Percentiles rank a stretch among this genome's conserved stretches.
Conservation (phyloP, 208 protist genomes). For the Strigomonas culicis region DNA sequence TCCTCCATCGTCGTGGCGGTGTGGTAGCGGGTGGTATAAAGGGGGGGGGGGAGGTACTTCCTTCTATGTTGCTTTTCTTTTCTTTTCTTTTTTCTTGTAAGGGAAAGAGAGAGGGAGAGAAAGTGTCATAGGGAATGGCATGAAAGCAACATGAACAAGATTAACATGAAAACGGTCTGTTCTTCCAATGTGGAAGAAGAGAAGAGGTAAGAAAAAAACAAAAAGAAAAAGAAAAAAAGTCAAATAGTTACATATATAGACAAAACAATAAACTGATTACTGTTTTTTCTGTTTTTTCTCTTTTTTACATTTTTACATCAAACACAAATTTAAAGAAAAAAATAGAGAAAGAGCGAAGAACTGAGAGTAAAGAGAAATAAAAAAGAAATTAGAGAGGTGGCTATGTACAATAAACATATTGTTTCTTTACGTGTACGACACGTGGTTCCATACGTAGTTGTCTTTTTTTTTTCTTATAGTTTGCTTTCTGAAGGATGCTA, state of each 20-base stretch:
- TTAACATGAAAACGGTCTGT: not conserved
- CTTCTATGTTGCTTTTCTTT: not conserved
- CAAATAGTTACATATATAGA: not conserved
- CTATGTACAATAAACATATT: slow-evolving; percentile 16
- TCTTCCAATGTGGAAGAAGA: not conserved
- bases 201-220: not conserved
- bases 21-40: too few relatives aligned
- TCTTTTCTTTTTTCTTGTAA: not conserved
- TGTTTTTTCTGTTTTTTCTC: not conserved
- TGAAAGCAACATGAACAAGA: not conserved
- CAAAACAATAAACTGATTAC: not conserved
- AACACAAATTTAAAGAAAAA: not conserved
- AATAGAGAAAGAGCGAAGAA: slow-evolving; percentile 16
- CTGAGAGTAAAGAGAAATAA: slow-evolving; percentile 6
- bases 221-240: not conserved
- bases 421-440: not conserved
- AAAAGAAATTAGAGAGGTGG: slow-evolving; percentile 10
- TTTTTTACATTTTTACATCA: slow-evolving; percentile 9
- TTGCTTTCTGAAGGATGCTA: not conserved
- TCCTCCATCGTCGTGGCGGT: slow-evolving; percentile 48
- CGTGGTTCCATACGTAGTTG: not conserved
- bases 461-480: slow-evolving; percentile 3
- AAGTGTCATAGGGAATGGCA: not conserved
- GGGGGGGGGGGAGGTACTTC: too few relatives aligned
- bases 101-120: not conserved